Base-by-base conservation (phyloP, 352 stramenopile species). In the Elongisporangium undulatum region DNA sequence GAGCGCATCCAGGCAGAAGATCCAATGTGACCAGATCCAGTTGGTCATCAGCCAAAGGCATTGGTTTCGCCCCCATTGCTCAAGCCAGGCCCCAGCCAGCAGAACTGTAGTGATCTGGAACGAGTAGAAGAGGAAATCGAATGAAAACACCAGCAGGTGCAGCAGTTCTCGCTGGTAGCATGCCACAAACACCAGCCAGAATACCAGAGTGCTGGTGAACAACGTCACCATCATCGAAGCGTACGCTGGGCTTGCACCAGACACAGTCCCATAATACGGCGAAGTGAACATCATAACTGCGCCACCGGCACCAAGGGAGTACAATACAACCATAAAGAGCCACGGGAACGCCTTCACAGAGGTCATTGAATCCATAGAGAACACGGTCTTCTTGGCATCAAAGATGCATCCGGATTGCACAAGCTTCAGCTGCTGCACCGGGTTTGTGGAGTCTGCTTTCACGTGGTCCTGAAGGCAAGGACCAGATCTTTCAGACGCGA, bases 111-210 rank as follows among this genome's bases (percentile, higher is more conserved):
- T 61, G 56, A 61, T 55, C 19, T 61, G 56, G 1, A 53, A 29
- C 48, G 56, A 61, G 13, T 29, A 29, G 24, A 61, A 61, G 23
- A 61, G 19, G 12, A 61, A 61, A 49, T 61, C 56, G 26, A 61
- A 55, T 4, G 74, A 83, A 10, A 53, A 67, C 19, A 68, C 21
- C 10, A 79, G 53, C 1, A 61, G 23, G n/a, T 49, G 24, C 0
- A 83, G 56, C 10, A 83, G 51, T 10, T 80, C 20, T 0, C 66
- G 67, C 13, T 80, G 62, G 26, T 66, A 73, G 26, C 68, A 45
- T 8, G 49, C 56, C 3, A 19, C 20, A 20, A 75, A 73, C 3
- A 52, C 29, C 9, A 38, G 5, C 7, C 60, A 56, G 34, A 73
- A 72, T 5, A 23, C 8, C 4, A 56, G 16, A 0, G 60, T 71